Evolutionary conservation across 139 green algal genomes (phyloP).

Genomic region (Eudorina sp.): DNA sequence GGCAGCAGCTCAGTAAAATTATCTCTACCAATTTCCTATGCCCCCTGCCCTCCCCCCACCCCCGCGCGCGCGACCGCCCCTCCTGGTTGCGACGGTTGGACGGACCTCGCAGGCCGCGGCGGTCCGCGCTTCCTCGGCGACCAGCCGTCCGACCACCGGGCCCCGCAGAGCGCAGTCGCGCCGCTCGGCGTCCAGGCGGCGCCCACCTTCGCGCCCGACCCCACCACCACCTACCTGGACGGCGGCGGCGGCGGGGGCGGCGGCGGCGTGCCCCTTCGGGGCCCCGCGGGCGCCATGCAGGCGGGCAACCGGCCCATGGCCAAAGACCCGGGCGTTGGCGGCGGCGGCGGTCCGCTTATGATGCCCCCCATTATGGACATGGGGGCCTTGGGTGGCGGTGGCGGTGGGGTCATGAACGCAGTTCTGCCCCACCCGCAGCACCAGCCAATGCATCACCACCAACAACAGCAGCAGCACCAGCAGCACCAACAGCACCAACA

Average conservation of each 20-base stretch:
- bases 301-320: too few species aligned
- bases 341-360: not conserved
- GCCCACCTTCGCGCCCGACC: slow-evolving; percentile 6
- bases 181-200: not conserved
- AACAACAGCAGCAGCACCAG: not conserved
- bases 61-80: too few species aligned
- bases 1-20: too few species aligned
- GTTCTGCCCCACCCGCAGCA: not conserved
- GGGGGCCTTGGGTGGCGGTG: not conserved
- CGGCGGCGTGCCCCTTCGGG: not conserved
- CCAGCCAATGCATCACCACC: not conserved
- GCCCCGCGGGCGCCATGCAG: not conserved
- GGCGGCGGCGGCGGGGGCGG: not conserved
- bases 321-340: not conserved
- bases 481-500: not conserved
- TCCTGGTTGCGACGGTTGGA: too few species aligned
- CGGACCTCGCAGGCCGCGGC: not conserved
- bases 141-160: not conserved
- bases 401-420: not conserved
- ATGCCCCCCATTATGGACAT: slow-evolving; percentile 33
- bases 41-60: not conserved
- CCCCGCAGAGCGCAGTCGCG: not conserved
- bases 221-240: slow-evolving; percentile 34
- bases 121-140: not conserved
- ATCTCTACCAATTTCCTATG: too few species aligned